Conservation (phyloP, 371 early-diverging fungal species). For the Apophysomyces ossiformis region DNA sequence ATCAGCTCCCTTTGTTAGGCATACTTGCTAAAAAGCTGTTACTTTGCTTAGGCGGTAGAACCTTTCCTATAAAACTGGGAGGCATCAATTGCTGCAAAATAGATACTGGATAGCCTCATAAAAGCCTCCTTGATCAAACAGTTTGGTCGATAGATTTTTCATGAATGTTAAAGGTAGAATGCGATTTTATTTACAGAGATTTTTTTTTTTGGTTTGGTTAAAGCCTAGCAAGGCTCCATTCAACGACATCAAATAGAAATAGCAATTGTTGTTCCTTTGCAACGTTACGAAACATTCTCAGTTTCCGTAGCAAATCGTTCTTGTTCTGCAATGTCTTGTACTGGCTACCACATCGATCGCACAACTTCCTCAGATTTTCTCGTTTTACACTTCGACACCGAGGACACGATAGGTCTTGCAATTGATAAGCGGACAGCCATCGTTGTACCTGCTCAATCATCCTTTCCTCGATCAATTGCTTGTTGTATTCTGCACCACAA, state of each 20-base stretch:
- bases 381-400: conserved; percentile 81
- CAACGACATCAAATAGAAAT: conserved; percentile 60
- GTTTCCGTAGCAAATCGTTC: conserved; percentile 50
- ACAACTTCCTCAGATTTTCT: conserved; percentile 70
- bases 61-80: too few relatives aligned
- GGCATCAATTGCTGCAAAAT: too few relatives aligned
- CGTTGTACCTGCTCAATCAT: conserved; percentile 73
- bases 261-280: conserved; percentile 63
- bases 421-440: conserved; percentile 71
- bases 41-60: too few relatives aligned
- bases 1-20: too few relatives aligned
- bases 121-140: too few relatives aligned
- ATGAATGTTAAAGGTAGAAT: too few relatives aligned
- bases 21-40: too few relatives aligned
- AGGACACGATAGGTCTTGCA: conserved; percentile 85
- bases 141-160: too few relatives aligned
- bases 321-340: conserved; percentile 56
- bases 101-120: too few relatives aligned
- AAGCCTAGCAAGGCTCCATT: conserved; percentile 45
- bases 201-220: background rate
- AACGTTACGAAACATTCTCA: conserved; percentile 69
- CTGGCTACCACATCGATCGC: conserved; percentile 63
- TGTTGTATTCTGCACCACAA: conserved; percentile 80
- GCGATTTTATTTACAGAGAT: conserved; percentile 22
- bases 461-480: conserved; percentile 73